These are phyloP conservation scores for Plantago ovata DNA, from an alignment of 257 asterid species.

Conservation along the genomic window DNA sequence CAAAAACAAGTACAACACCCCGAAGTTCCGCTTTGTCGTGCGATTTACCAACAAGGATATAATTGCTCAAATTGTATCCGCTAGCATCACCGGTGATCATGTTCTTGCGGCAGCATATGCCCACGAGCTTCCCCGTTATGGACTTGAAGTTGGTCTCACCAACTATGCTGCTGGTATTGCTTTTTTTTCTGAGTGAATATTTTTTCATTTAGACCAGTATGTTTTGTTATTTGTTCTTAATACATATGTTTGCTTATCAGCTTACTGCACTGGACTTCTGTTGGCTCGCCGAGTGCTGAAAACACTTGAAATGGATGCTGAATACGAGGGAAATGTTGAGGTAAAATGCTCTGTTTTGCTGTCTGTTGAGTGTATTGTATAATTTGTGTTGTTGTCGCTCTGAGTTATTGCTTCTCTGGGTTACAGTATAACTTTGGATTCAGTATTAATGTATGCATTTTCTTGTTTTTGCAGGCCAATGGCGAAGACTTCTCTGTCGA, in stretches of 20 bases:
- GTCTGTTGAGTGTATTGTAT: not conserved
- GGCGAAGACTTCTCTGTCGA: constrained; percentile 94
- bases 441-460: no score
- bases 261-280: constrained; percentile 87
- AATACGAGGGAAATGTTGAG: constrained; percentile 81
- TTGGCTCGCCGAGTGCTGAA: constrained; percentile 80
- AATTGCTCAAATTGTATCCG: constrained; percentile 39
- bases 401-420: not conserved
- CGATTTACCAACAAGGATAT: constrained; percentile 52
- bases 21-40: constrained; percentile 43
- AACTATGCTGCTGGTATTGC: constrained; percentile 49
- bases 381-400: not conserved
- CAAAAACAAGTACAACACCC: no score
- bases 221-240: not conserved
- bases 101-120: constrained; percentile 45
- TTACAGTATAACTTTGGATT: not conserved
- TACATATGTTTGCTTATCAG: constrained; percentile 23
- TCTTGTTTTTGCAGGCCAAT: constrained; percentile 46
- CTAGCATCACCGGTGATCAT: constrained; percentile 47
- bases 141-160: constrained; percentile 56
- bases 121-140: constrained; percentile 43
- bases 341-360: constrained; percentile 25
- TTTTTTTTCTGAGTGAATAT: not conserved
- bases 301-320: constrained; percentile 68
- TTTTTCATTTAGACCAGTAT: not conserved